phyloP scores from a whole-genome alignment of 345 rosid species.

The Lepidium sativum region DNA sequence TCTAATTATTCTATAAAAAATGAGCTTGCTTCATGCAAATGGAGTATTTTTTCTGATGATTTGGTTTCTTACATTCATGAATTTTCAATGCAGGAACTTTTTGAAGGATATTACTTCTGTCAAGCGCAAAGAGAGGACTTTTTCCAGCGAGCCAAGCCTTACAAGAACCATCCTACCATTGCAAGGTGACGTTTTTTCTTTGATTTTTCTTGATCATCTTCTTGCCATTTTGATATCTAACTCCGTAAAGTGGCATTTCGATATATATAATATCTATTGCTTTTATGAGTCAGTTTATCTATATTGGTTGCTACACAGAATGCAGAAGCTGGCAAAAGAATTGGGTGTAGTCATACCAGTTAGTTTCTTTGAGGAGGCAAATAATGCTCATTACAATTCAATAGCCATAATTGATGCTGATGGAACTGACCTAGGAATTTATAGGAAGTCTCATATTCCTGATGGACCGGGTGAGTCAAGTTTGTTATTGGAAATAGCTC shows the following conservation, averaged over 20 bases:
- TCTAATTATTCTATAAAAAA: background rate
- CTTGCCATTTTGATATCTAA: background rate
- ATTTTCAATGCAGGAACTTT: slow-evolving; percentile 54
- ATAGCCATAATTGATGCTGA: slow-evolving; percentile 84
- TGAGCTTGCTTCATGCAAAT: background rate
- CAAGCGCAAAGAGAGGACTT: slow-evolving; percentile 93
- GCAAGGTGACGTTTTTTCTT: slow-evolving; percentile 36
- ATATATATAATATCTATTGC: background rate
- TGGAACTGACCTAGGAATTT: slow-evolving; percentile 87
- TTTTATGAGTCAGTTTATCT: background rate
- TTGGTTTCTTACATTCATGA: background rate
- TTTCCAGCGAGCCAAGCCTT: slow-evolving; percentile 72
- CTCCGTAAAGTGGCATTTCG: background rate
- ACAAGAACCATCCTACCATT: slow-evolving; percentile 74
- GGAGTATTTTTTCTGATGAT: background rate
- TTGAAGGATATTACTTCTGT: slow-evolving; percentile 95
- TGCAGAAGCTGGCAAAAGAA: slow-evolving; percentile 85
- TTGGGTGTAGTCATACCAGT: slow-evolving; percentile 82
- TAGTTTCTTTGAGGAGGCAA: slow-evolving; percentile 96
- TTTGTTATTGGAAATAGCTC: slow-evolving; percentile 2
- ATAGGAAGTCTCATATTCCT: slow-evolving; percentile 94
- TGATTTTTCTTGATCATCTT: background rate
- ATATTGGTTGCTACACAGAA: slow-evolving; percentile 33
- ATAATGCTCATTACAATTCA: slow-evolving; percentile 87
- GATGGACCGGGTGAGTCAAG: slow-evolving; percentile 78